Base-by-base conservation (phyloP, 352 stramenopile species). In the Globisporangium ultimum region DNA sequence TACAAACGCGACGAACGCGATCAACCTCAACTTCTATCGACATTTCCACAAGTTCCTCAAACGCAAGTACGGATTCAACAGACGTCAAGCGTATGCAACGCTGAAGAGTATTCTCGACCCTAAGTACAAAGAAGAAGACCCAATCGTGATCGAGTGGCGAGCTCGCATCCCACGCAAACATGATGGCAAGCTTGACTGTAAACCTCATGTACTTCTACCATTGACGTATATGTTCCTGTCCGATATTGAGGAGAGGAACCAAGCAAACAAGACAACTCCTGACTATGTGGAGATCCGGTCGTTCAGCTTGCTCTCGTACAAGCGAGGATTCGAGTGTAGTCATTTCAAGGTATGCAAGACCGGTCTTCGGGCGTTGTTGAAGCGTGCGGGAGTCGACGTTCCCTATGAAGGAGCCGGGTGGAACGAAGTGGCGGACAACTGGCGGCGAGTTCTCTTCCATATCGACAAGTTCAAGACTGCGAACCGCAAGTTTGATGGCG, bases 291-390 rank as follows among this genome's bases (percentile, higher is more conserved):
- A 62, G 58, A 43, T 60, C 1, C 42, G 53, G 1, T 22, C 36
- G 38, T 63, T 66, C 48, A 60, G 40, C 14, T 41, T 66, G 1
- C 53, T 70, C 14, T 58, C 63, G 14, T 54, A 18, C 32, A 70
- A 67, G 58, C 41, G 41, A 1, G 64, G 58, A 2, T 70, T 70
- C 21, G 49, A 57, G 36, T 61, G 64, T 22, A 58, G 42, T 32
- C 53, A 70, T n/a, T 51, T 70, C 28, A 67, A 53, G 51, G 63
- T 70, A 58, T 64, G 48, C 36, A 53, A 53, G 5, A 17, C 22
- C 0, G 49, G 54, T n/a, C 54, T 70, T 0, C 9, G 36, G 14
- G 42, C 15, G 4, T 6, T 70, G 0, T 38, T 70, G 7, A 48
- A 42, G 50, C 53, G 53, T 38, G 58, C 15, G 32, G 42, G 45